Evolutionary conservation across 2,329 filamentous ascomycete genomes (phyloP), one percentile per base, ranked within the genome.

Genomic region (Exophiala dermatitidis): DNA sequence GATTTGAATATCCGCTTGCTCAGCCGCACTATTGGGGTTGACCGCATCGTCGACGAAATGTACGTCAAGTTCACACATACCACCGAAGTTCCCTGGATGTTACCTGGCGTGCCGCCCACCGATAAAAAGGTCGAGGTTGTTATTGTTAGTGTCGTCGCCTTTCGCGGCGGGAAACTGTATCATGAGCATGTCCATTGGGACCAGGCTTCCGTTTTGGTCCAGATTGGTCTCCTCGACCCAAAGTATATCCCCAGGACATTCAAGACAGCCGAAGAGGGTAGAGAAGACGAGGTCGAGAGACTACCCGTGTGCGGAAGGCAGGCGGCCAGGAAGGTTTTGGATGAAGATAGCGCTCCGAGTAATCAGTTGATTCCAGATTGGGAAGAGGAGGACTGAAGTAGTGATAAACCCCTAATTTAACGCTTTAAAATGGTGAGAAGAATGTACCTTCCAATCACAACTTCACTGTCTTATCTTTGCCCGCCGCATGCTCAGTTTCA

Each of bases 161-260:
- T 83, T 49, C 67, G 77, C 9, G 78, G 71, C 0, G 77, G 75
- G 0, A 77, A 74, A 58, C 65, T 82, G 8, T 78, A 74, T 65
- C 76, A 74, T 12, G 80, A 83, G 63, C 73, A 81, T 48, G 67
- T 81, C 2, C 82, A 83, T 62, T 83, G 80, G 80, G 80, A 83
- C 60, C 80, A 83, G 60, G 80, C 80, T 6, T 77, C 72, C 45
- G 79, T 83, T 5, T 64, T 83, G 9, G 76, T 82, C 42, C 80
- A 83, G 62, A 69, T 80, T 0, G 80, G 80, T 0, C 61, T 83
- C 54, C 53, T 83, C 46, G 77, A 82, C 66, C 74, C 78, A n/a
- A 77, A 79, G 53, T 62, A 76, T 7, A 71, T 82, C 19, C 76
- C 78, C 0, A 66, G 72, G 37, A 66, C 74, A 2, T 67, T 77